Evolutionary conservation across 2,329 filamentous ascomycete species (phyloP).

Genomic region (Tolypocladium capitatum): DNA sequence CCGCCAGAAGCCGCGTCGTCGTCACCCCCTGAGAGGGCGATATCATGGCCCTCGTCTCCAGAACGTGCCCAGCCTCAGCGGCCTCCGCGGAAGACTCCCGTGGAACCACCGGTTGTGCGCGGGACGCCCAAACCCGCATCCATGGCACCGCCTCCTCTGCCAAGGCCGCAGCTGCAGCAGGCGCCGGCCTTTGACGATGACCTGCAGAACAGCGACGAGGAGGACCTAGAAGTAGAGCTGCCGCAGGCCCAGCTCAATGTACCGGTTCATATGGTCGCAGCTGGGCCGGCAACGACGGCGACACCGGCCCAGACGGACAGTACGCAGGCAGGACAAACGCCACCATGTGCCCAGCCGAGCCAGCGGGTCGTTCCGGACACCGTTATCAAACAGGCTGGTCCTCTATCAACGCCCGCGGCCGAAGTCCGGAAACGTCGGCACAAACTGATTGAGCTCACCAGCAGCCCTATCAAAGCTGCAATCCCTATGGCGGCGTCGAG

Average conservation of each 20-base stretch:
- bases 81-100: too few relatives aligned
- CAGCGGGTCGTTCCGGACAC: conserved; percentile 10
- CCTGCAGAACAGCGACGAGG: conserved; percentile 13
- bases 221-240: conserved; percentile 23
- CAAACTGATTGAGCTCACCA: conserved; percentile 13
- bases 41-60: conserved; percentile 13
- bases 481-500: conserved; percentile 5
- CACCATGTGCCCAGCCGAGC: conserved; percentile 19
- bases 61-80: neutral
- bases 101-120: conserved; percentile 9
- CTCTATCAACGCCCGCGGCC: neutral
- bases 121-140: conserved; percentile 12
- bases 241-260: conserved; percentile 12
- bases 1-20: neutral
- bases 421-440: conserved; percentile 9
- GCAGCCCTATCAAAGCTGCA: conserved; percentile 3
- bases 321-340: conserved; percentile 10
- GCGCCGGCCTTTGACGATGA: neutral
- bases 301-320: conserved; percentile 2
- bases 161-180: neutral
- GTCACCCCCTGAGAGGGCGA: conserved; percentile 3
- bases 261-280: conserved; percentile 13
- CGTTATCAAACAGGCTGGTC: neutral
- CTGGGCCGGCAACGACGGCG: conserved; percentile 6
- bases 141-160: conserved; percentile 4